These are phyloP conservation scores for Tolypocladium album DNA, from an alignment of 2,329 filamentous ascomycete species.

Conservation along the genomic window DNA sequence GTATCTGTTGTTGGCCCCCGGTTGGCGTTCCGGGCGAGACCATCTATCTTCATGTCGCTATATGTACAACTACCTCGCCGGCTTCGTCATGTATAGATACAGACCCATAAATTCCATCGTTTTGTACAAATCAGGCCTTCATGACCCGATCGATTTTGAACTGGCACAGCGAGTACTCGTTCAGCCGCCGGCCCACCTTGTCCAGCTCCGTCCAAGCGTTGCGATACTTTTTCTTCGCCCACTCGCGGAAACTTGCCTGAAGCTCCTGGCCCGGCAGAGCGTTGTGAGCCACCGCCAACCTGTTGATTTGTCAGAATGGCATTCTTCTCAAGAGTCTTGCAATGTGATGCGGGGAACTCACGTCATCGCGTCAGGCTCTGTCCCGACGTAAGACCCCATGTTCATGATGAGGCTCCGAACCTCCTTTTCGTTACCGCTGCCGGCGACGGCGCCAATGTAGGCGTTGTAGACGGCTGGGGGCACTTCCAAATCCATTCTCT, in stretches of 20 bases:
- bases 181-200: slow-evolving; percentile 35
- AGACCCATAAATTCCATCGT: slow-evolving; percentile 12
- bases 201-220: slow-evolving; percentile 58
- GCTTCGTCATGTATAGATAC: slow-evolving; percentile 23
- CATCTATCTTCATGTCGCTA: slow-evolving; percentile 2
- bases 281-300: slow-evolving; percentile 68
- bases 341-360: slow-evolving; percentile 34
- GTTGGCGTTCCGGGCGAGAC: background rate
- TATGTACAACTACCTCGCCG: slow-evolving; percentile 23
- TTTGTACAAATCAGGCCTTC: slow-evolving; percentile 33
- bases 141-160: slow-evolving; percentile 39
- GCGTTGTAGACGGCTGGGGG: slow-evolving; percentile 62
- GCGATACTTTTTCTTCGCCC: slow-evolving; percentile 60
- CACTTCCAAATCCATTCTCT: slow-evolving; percentile 67
- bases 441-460: slow-evolving; percentile 67
- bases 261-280: slow-evolving; percentile 53
- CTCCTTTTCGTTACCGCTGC: slow-evolving; percentile 59
- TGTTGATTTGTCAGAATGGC: slow-evolving; percentile 19
- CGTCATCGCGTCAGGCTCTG: slow-evolving; percentile 59
- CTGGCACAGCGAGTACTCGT: slow-evolving; percentile 31
- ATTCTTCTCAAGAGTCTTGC: too few relatives aligned
- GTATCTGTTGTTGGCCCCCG: background rate
- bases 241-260: slow-evolving; percentile 61
- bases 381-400: slow-evolving; percentile 56
- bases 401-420: slow-evolving; percentile 54